These are phyloP conservation scores for Lentinus tigrinus DNA, from an alignment of 768 basidiomycete species.

Conservation along the genomic window DNA sequence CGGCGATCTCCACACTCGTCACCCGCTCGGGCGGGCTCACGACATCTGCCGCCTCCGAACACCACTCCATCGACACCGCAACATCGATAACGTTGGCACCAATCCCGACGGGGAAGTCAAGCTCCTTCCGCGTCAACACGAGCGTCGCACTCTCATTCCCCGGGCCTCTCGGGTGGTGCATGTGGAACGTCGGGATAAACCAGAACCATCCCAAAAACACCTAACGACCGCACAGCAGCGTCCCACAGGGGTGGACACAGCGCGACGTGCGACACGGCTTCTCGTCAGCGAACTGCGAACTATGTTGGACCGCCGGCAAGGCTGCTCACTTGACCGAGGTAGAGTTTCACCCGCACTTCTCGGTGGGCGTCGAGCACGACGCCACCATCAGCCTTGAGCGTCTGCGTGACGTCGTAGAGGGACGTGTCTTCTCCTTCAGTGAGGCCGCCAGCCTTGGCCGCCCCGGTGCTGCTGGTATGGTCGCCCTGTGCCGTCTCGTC, in stretches of 20 bases:
- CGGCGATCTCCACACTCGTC: conserved; percentile 22
- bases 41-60: conserved; percentile 18
- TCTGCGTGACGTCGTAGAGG: conserved; percentile 39
- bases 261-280: background rate
- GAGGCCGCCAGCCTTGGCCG: background rate
- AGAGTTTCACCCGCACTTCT: conserved; percentile 71
- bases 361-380: conserved; percentile 63
- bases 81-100: conserved; percentile 68
- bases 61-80: conserved; percentile 53
- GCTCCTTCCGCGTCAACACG: conserved; percentile 54
- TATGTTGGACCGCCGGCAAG: no score
- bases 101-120: conserved; percentile 78
- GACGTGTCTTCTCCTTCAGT: conserved; percentile 43
- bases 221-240: conserved; percentile 31
- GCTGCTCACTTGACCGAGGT: conserved; percentile 59
- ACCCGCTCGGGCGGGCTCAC: conserved; percentile 28
- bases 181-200: conserved; percentile 84
- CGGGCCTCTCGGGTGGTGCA: conserved; percentile 45
- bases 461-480: background rate
- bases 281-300: no score
- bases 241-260: background rate
- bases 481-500: background rate
- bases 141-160: conserved; percentile 35
- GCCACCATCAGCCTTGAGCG: conserved; percentile 35
- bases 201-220: conserved; percentile 84